Evolutionary conservation across 2,329 filamentous ascomycete genomes (phyloP).

Genomic region (Pestalotiopsis sp.): DNA sequence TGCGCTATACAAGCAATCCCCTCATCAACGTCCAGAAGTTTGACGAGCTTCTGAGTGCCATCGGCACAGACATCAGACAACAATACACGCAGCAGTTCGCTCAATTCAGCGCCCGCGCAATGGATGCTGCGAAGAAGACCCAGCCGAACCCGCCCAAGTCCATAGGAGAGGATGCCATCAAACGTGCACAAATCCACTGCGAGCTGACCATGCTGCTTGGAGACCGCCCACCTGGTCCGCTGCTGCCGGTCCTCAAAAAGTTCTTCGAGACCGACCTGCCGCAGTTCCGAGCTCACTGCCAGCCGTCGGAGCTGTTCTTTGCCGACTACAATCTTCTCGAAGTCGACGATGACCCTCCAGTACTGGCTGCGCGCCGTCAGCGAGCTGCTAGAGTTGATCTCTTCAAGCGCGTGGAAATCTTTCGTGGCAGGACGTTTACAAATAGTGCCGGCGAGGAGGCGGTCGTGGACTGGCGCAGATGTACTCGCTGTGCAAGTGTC

Average conservation of each 20-base stretch:
- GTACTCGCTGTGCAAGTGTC: slow-evolving; percentile 64
- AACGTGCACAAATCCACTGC: slow-evolving; percentile 49
- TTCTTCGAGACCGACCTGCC: slow-evolving; percentile 64
- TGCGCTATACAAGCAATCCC: slow-evolving; percentile 50
- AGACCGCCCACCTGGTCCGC: slow-evolving; percentile 46
- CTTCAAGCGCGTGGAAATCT: slow-evolving; percentile 63
- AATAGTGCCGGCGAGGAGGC: slow-evolving; percentile 4
- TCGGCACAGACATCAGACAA: slow-evolving; percentile 53
- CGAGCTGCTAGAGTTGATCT: slow-evolving; percentile 50
- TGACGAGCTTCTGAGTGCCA: slow-evolving; percentile 59
- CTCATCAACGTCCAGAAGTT: slow-evolving; percentile 64
- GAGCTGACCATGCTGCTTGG: slow-evolving; percentile 58
- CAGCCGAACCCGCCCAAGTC: slow-evolving; percentile 32
- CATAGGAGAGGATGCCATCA: slow-evolving; percentile 39
- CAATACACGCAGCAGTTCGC: slow-evolving; percentile 51
- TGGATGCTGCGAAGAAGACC: slow-evolving; percentile 45
- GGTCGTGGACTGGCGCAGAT: slow-evolving; percentile 44
- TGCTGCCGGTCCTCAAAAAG: slow-evolving; percentile 63
- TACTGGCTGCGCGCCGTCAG: slow-evolving; percentile 41
- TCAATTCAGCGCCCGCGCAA: slow-evolving; percentile 45
- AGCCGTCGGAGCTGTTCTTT: slow-evolving; percentile 72
- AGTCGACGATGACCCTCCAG: slow-evolving; percentile 59
- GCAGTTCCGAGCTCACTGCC: slow-evolving; percentile 60
- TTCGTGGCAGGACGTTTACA: slow-evolving; percentile 38
- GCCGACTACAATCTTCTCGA: slow-evolving; percentile 72